phyloP scores from a whole-genome alignment of 345 rosid genomes.

The Gossypium australe region DNA sequence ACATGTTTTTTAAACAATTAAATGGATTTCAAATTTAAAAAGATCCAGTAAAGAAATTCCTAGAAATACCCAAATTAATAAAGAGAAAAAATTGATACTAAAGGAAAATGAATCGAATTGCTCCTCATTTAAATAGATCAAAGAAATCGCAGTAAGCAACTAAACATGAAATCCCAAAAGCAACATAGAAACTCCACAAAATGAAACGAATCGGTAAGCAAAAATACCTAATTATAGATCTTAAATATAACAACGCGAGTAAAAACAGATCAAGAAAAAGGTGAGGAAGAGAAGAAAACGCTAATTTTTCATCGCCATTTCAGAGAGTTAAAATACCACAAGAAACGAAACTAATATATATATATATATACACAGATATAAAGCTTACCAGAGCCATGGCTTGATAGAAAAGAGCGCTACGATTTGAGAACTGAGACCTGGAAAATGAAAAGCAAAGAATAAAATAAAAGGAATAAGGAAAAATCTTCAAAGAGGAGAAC shows the following conservation, averaged over 20 bases:
- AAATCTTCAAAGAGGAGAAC: too few species aligned
- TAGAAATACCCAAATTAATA: too few species aligned
- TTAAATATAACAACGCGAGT: constrained; percentile 10
- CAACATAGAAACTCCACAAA: background rate
- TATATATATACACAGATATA: too few species aligned
- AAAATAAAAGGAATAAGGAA: background rate
- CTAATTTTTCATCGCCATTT: constrained; percentile 33
- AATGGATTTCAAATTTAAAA: too few species aligned
- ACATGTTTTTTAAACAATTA: constrained; percentile 32
- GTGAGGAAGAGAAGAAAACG: constrained; percentile 56
- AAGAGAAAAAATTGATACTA: too few species aligned
- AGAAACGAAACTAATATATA: background rate
- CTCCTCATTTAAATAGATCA: constrained; percentile 15
- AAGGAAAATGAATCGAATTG: background rate
- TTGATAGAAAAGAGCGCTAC: constrained; percentile 30
- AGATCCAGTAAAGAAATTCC: too few species aligned
- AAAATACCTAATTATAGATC: background rate
- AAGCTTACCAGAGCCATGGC: constrained; percentile 74
- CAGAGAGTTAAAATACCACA: background rate
- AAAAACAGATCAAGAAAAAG: constrained; percentile 49
- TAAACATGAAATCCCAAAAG: constrained; percentile 1
- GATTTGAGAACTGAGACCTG: constrained; percentile 47
- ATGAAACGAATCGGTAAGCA: background rate
- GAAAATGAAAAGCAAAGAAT: background rate
- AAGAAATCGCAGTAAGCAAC: constrained; percentile 1